These are phyloP conservation scores for Wickerhamomyces rabaulensis DNA, from an alignment of 805 yeast genomes.

Conservation along the genomic window DNA sequence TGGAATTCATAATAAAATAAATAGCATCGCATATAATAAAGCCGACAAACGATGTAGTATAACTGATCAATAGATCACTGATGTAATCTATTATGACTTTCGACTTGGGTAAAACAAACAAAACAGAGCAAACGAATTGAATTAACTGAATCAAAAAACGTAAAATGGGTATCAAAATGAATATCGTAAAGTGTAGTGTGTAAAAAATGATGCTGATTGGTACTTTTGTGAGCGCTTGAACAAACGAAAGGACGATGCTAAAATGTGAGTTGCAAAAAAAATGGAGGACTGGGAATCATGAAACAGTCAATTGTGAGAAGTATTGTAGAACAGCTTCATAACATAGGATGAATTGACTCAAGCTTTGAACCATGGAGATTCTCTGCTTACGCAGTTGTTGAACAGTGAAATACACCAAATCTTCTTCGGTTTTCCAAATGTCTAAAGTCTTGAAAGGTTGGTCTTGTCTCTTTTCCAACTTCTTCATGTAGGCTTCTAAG, in stretches of 20 bases:
- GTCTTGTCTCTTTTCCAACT: conserved; percentile 4
- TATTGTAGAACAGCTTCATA: conserved; percentile 49
- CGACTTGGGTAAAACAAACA: not conserved
- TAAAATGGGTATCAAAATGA: not conserved
- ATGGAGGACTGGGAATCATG: not conserved
- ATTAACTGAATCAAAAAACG: not conserved
- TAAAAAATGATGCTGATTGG: not conserved
- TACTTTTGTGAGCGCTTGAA: not conserved
- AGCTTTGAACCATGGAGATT: conserved; percentile 78
- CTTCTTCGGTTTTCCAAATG: conserved; percentile 38
- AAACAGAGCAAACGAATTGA: not conserved
- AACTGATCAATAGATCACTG: not conserved
- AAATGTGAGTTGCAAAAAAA: not conserved
- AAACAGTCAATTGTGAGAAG: conserved; percentile 3
- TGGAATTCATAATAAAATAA: not conserved
- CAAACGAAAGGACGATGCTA: not conserved
- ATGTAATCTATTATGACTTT: not conserved
- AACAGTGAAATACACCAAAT: conserved; percentile 49
- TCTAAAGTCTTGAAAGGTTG: conserved; percentile 1
- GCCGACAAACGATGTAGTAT: not conserved
- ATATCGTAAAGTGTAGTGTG: too few species aligned
- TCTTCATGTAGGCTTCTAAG: conserved; percentile 9
- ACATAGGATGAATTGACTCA: conserved; percentile 68
- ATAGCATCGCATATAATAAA: not conserved
- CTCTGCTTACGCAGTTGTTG: conserved; percentile 68